Conservation (phyloP, 2,329 filamentous ascomycete species). For the Sporothrix protearum region DNA sequence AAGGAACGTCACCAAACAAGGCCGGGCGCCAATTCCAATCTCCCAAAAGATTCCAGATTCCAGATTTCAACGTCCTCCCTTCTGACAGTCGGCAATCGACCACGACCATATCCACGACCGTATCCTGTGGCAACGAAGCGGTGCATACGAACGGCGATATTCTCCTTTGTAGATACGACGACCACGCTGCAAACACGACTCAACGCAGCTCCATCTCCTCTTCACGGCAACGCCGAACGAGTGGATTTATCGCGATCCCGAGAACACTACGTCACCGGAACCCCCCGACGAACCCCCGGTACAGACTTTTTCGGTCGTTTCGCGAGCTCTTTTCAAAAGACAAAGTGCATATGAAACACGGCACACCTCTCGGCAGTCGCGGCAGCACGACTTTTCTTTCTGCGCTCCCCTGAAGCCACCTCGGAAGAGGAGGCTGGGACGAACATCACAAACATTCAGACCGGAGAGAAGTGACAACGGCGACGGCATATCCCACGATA, state of each 20-base stretch:
- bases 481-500: background rate
- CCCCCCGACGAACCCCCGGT: background rate
- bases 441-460: background rate
- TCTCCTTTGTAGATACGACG: background rate
- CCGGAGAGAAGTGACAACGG: background rate
- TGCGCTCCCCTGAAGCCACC: background rate
- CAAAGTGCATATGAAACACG: background rate
- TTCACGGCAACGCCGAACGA: background rate
- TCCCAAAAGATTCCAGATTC: background rate
- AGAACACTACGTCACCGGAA: background rate
- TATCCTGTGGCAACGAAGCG: background rate
- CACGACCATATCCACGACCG: background rate
- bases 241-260: background rate
- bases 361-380: background rate
- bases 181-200: background rate
- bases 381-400: background rate
- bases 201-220: background rate
- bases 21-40: slow-evolving; percentile 1
- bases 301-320: background rate
- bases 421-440: slow-evolving; percentile 1
- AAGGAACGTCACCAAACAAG: slow-evolving; percentile 17
- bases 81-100: background rate
- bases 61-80: background rate
- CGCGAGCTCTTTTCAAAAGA: too few relatives aligned
- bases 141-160: background rate